These are phyloP conservation scores for Podospora sp. DNA, from an alignment of 495 filamentous ascomycete genomes.

Conservation along the genomic window DNA sequence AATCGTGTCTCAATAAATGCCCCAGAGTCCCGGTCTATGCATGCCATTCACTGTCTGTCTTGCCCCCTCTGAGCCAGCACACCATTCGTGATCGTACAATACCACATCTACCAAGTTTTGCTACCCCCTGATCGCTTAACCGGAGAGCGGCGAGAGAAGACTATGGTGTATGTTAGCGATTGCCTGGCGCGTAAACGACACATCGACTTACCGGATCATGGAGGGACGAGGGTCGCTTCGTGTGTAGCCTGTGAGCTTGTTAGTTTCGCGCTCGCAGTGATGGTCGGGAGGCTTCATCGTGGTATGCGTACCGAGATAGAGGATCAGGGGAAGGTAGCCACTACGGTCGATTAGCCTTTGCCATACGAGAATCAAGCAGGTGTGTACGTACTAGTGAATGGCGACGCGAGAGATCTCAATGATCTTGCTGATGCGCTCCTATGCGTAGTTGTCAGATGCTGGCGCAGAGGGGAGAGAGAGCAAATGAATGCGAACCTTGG, in stretches of 20 bases:
- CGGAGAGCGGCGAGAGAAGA: constrained; percentile 72
- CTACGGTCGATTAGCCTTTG: constrained; percentile 55
- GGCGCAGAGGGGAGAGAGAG: not conserved
- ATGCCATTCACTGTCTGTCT: not conserved
- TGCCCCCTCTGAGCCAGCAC: not conserved
- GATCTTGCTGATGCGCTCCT: constrained; percentile 96
- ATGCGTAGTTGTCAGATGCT: constrained; percentile 17
- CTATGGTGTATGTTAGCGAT: constrained; percentile 39
- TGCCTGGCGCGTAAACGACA: not conserved
- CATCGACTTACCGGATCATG: constrained; percentile 75
- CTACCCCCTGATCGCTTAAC: constrained; percentile 39
- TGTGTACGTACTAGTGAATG: constrained; percentile 83
- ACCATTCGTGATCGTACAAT: constrained; percentile 28
- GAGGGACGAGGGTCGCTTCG: constrained; percentile 88
- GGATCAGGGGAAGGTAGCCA: constrained; percentile 93
- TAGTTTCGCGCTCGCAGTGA: constrained; percentile 21
- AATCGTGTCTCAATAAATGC: not conserved
- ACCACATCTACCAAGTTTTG: not conserved
- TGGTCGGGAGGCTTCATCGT: not conserved
- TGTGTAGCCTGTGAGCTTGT: constrained; percentile 73
- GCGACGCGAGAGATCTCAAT: constrained; percentile 92
- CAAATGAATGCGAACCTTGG: constrained; percentile 65
- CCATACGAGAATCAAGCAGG: constrained; percentile 8
- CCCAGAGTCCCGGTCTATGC: not conserved
- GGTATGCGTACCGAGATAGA: constrained; percentile 83